phyloP scores from a whole-genome alignment of 2,329 filamentous ascomycete species.

The Aspergillus brasiliensis region DNA sequence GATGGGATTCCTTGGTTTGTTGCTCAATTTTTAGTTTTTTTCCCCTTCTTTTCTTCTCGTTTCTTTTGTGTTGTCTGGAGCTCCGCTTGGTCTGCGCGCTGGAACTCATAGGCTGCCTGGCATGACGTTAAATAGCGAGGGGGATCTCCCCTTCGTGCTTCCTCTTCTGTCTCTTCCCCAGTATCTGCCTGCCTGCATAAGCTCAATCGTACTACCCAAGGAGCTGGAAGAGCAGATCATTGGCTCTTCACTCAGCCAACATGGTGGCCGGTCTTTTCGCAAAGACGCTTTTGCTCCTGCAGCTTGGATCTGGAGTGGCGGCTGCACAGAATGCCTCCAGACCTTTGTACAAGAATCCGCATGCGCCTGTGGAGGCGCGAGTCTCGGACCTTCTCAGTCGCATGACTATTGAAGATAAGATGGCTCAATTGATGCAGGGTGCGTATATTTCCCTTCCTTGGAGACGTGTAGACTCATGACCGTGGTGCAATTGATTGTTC shows the following conservation, averaged over 20 bases:
- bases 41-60: neutral
- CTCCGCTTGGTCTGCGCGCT: neutral
- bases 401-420: constrained; percentile 76
- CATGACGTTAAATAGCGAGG: constrained; percentile 3
- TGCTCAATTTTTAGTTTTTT: neutral
- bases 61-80: neutral
- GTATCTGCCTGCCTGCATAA: neutral
- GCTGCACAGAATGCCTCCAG: constrained; percentile 20
- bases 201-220: neutral
- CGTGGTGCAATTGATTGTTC: neutral
- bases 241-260: neutral
- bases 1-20: neutral
- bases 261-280: constrained; percentile 23
- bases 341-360: constrained; percentile 62
- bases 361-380: constrained; percentile 63
- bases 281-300: constrained; percentile 29
- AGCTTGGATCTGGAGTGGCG: constrained; percentile 24
- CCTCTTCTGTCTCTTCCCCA: neutral
- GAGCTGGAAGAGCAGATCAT: neutral
- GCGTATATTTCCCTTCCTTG: neutral
- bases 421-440: constrained; percentile 66
- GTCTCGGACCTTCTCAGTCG: constrained; percentile 68
- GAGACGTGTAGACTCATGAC: neutral
- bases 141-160: neutral
- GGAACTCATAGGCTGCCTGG: neutral